Evolutionary conservation across 768 basidiomycete genomes (phyloP).

Genomic region (Boletus rufocinnamomeus): DNA sequence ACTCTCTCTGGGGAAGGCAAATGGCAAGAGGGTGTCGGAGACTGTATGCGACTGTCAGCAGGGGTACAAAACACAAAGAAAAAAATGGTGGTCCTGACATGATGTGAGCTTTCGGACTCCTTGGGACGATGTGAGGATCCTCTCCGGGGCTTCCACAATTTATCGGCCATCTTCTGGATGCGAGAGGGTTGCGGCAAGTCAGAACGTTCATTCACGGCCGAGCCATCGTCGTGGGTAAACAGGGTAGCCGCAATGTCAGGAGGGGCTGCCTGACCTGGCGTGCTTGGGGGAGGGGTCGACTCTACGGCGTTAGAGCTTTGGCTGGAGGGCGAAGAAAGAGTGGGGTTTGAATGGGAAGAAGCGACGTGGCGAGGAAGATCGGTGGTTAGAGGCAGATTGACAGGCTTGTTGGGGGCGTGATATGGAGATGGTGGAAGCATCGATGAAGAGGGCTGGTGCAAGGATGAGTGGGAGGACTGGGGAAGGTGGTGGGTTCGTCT

Average conservation of each 20-base stretch:
- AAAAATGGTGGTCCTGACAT: conserved; percentile 14
- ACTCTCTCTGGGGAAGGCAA: conserved; percentile 35
- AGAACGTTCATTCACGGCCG: conserved; percentile 30
- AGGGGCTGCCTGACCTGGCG: conserved; percentile 54
- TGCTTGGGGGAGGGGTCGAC: conserved; percentile 71
- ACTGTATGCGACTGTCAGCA: conserved; percentile 24
- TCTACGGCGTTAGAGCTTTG: conserved; percentile 63
- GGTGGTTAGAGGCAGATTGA: conserved; percentile 38
- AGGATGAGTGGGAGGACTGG: conserved; percentile 29
- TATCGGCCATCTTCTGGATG: conserved; percentile 36
- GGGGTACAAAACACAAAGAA: conserved; percentile 4
- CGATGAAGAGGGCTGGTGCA: conserved; percentile 30
- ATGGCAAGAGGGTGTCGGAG: conserved; percentile 33
- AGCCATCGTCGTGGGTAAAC: conserved; percentile 42
- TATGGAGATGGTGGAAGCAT: conserved; percentile 22
- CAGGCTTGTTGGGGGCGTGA: conserved; percentile 23
- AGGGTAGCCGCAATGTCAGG: conserved; percentile 41
- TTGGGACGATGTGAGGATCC: conserved; percentile 33
- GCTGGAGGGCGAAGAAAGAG: conserved; percentile 70
- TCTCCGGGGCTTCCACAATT: conserved; percentile 29
- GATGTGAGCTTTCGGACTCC: conserved; percentile 31
- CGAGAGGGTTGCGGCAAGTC: conserved; percentile 33
- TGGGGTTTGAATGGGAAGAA: conserved; percentile 50
- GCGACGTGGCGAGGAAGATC: conserved; percentile 36
- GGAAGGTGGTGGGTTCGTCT: conserved; percentile 14